These are phyloP conservation scores for Brassica hybrid DNA, from an alignment of 441 rosid genomes.

Conservation along the genomic window DNA sequence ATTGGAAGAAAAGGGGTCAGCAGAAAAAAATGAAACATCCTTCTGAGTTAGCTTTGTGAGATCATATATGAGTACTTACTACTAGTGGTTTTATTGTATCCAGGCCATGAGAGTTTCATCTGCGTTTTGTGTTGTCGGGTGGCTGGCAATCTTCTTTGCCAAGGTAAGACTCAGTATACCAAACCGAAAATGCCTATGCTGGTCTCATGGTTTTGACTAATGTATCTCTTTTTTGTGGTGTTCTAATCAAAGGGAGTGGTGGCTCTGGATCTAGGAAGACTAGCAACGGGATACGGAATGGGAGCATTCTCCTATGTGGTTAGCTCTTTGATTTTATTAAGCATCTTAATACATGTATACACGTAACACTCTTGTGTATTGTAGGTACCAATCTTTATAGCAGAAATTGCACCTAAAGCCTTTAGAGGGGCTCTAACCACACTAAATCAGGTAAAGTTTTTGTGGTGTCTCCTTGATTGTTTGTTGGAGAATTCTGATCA, in stretches of 20 bases:
- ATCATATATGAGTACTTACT: background rate
- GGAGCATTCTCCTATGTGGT: conserved; percentile 96
- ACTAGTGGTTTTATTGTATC: conserved; percentile 26
- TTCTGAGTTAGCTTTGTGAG: background rate
- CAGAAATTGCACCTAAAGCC: conserved; percentile 89
- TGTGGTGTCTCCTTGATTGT: conserved; percentile 8
- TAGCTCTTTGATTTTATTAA: conserved; percentile 20
- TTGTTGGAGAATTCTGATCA: conserved; percentile 11
- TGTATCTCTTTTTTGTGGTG: conserved; percentile 34
- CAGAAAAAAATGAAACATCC: background rate
- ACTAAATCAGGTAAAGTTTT: conserved; percentile 70
- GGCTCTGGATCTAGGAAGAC: conserved; percentile 75
- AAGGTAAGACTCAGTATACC: conserved; percentile 52
- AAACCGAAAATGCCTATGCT: conserved; percentile 17
- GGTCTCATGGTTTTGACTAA: conserved; percentile 19
- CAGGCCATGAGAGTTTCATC: conserved; percentile 89
- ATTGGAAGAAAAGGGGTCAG: conserved; percentile 90
- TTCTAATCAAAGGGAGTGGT: conserved; percentile 59
- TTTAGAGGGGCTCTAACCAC: conserved; percentile 92
- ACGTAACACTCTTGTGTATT: conserved; percentile 7
- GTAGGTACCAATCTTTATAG: conserved; percentile 89
- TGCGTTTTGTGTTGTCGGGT: conserved; percentile 72
- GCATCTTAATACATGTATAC: background rate
- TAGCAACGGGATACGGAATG: conserved; percentile 95
- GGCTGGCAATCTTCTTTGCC: conserved; percentile 95